Conservation (phyloP, 306 rosid genomes). For the Quillaja saponaria region DNA sequence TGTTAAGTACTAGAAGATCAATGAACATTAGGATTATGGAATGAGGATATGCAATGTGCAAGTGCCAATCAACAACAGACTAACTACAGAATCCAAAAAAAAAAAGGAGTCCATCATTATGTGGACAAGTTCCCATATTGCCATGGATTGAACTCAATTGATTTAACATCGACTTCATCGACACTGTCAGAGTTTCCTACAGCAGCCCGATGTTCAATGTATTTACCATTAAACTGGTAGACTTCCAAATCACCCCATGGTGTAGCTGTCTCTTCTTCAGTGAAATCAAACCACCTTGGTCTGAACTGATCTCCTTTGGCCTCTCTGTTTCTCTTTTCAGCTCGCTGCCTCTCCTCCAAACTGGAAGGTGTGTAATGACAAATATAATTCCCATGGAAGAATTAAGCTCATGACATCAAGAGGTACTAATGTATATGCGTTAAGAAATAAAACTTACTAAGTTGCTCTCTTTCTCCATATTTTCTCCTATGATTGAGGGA, state of each 20-base stretch:
- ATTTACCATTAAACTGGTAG: conserved; percentile 72
- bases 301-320: conserved; percentile 50
- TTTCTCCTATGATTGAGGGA: no score
- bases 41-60: conserved; percentile 26
- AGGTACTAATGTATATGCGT: neutral
- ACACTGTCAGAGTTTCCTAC: conserved; percentile 45
- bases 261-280: conserved; percentile 72
- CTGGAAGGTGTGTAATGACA: conserved; percentile 32
- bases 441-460: no score
- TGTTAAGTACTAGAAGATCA: neutral
- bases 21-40: conserved; percentile 17
- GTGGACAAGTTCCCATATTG: conserved; percentile 60
- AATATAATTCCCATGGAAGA: no score
- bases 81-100: conserved; percentile 30
- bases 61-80: conserved; percentile 34
- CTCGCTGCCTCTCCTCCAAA: conserved; percentile 92
- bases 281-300: conserved; percentile 85
- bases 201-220: conserved; percentile 57
- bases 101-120: conserved; percentile 41
- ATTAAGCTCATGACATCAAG: no score
- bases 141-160: conserved; percentile 84
- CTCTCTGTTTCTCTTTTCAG: conserved; percentile 78
- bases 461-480: no score
- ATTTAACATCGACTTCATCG: conserved; percentile 43
- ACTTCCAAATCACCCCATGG: conserved; percentile 97